Percentiles rank a stretch among this genome's conserved stretches.
Conservation (phyloP, 352 stramenopile species). For the Plasmopara muralis region DNA sequence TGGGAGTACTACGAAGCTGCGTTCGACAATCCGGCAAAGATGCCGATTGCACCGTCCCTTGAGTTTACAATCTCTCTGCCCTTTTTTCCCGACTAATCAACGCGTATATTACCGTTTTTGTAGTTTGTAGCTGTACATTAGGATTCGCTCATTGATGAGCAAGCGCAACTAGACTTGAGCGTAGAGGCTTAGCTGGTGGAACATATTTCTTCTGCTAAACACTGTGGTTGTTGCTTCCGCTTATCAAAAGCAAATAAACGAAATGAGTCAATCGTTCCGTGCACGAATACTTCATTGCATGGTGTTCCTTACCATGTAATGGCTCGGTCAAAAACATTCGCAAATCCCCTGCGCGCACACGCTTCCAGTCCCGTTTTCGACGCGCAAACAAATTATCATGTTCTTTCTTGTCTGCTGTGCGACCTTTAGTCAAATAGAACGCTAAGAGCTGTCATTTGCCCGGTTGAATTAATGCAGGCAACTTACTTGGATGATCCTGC, state of each 20-base stretch:
- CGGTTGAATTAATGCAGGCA: not conserved
- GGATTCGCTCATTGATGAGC: constrained; percentile 7
- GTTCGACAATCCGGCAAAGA: constrained; percentile 42
- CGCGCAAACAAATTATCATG: constrained; percentile 72
- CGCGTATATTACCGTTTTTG: constrained; percentile 18
- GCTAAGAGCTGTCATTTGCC: constrained; percentile 2
- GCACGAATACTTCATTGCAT: no score
- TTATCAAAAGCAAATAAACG: constrained; percentile 20
- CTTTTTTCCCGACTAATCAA: constrained; percentile 51
- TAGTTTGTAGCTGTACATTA: constrained; percentile 17
- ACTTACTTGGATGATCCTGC: constrained; percentile 54
- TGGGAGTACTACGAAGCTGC: constrained; percentile 79
- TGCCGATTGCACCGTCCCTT: constrained; percentile 53
- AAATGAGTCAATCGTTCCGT: no score
- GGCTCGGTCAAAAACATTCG: constrained; percentile 70
- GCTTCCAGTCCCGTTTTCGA: constrained; percentile 67
- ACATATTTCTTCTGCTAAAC: constrained; percentile 72
- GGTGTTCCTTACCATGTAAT: constrained; percentile 39
- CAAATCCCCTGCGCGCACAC: constrained; percentile 54
- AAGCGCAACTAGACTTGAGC: constrained; percentile 40
- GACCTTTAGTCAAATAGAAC: constrained; percentile 24
- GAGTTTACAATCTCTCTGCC: constrained; percentile 78
- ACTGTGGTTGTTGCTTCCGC: constrained; percentile 61
- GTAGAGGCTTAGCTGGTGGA: constrained; percentile 68
- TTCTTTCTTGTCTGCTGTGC: constrained; percentile 62